Base-by-base conservation (phyloP, 805 yeast species). In the Wickerhamiella dianesei region DNA sequence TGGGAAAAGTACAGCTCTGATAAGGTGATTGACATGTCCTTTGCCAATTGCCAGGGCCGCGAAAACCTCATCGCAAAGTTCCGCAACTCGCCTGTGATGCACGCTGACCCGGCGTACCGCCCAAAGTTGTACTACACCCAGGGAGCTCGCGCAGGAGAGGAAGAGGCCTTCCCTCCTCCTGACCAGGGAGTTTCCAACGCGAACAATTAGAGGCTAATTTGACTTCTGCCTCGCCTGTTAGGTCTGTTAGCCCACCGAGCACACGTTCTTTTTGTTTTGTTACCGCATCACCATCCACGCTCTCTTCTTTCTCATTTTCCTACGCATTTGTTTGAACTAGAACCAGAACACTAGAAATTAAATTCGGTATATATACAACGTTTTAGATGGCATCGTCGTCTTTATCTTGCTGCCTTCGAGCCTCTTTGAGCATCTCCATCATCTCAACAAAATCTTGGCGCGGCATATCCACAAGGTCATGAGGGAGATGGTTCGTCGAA, bases 401-500 rank as follows among this genome's bases (percentile, higher is more conserved):
- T n/a, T 41, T 44, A 21, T 25, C 21, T 22, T 46, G 49, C n/a
- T 21, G 19, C 14, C 4, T 12, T 6, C 19, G 13, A 3, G 42
- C 21, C 22, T 44, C 50, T 21, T 50, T 48, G 50, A 56, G 48
- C 18, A 51, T 48, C 19, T 8, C 21, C 2, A 56, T 46, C 40
- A 57, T 41, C 9, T 53, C 58, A 36, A 45, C 50, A 19, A 55
- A 20, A 14, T 53, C 37, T n/a, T 48, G 50, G 1, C 44, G 37
- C 8, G 51, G 48, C 57, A 57, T 56, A 59, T 86, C 92, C 3
- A 92, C 82, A 18, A 92, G 77, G 57, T 92, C 99, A 45, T 74
- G 71, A 0, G 99, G 99, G 2, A 92, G 95, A 57, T 84, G 88
- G 60, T 80, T 85, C 56, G 89, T 95, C 2, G 94, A 76, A 59